These are phyloP conservation scores for Bremia lactucae DNA, from an alignment of 352 stramenopile species.

Conservation along the genomic window DNA sequence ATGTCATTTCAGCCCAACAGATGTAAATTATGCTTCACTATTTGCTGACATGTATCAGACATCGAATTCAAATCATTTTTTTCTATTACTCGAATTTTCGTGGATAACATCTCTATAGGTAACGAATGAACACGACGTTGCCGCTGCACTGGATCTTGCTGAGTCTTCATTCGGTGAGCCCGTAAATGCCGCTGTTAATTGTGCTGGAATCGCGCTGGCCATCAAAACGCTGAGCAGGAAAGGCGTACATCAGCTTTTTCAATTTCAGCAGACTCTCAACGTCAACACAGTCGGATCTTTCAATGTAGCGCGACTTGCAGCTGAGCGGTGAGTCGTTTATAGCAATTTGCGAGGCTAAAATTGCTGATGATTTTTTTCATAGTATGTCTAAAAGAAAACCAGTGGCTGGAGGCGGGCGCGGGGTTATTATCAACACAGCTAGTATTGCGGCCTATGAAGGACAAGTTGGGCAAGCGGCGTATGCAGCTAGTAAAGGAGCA, in stretches of 20 bases:
- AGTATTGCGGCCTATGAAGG: constrained; percentile 97
- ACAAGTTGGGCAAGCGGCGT: constrained; percentile 94
- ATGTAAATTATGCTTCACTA: constrained; percentile 24
- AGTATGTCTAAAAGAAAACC: constrained; percentile 80
- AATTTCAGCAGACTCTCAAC: constrained; percentile 92
- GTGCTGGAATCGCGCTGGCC: constrained; percentile 89
- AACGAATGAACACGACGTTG: constrained; percentile 84
- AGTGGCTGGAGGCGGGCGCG: constrained; percentile 78
- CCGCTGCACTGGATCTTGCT: constrained; percentile 84
- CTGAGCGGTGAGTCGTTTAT: constrained; percentile 65
- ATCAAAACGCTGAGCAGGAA: constrained; percentile 90
- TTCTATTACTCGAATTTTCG: too few relatives aligned
- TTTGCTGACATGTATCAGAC: too few relatives aligned
- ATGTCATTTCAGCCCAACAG: constrained; percentile 72
- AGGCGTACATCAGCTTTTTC: constrained; percentile 82
- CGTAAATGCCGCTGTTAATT: constrained; percentile 93
- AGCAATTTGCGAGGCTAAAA: background rate
- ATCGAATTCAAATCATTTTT: too few relatives aligned
- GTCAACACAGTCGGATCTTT: constrained; percentile 97
- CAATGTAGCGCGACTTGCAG: constrained; percentile 92
- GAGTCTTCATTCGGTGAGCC: constrained; percentile 86
- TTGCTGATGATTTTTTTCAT: constrained; percentile 3
- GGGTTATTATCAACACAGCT: constrained; percentile 98
- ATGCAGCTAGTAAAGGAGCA: constrained; percentile 93
- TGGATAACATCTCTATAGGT: constrained; percentile 38